Evolutionary conservation across 768 basidiomycete species (phyloP).

Genomic region (Hericium alpestre): DNA sequence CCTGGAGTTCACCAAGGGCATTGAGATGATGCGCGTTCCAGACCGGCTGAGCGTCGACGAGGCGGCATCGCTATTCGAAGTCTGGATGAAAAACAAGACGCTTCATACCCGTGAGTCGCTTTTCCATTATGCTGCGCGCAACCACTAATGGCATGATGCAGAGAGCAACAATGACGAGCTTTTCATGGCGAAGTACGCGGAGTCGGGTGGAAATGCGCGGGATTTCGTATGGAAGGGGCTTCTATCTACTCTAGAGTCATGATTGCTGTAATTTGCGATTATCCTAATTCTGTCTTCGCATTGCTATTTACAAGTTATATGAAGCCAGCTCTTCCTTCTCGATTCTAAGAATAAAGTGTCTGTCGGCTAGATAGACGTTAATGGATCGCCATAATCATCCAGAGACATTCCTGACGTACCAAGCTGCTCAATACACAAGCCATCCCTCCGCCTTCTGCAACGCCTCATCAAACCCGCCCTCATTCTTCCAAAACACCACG

Average conservation of each 20-base stretch:
- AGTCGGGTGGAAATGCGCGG: constrained; percentile 68
- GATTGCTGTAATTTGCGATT: background rate
- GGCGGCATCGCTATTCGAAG: constrained; percentile 63
- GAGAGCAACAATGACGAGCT: constrained; percentile 44
- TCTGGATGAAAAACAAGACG: constrained; percentile 59
- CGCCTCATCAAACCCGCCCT: background rate
- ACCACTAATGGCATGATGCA: no score
- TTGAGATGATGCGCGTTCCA: constrained; percentile 42
- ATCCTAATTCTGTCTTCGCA: no score
- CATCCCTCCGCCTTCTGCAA: background rate
- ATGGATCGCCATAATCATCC: no score
- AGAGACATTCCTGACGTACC: background rate
- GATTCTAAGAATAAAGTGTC: no score
- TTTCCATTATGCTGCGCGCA: background rate
- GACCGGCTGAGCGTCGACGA: constrained; percentile 52
- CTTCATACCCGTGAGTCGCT: constrained; percentile 37
- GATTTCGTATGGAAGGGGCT: constrained; percentile 49
- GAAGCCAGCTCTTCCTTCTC: no score
- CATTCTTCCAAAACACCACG: background rate
- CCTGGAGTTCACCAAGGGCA: constrained; percentile 42
- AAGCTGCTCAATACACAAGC: background rate
- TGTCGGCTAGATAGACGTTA: no score
- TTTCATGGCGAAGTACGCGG: constrained; percentile 71
- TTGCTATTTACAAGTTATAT: no score
- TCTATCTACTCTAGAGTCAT: constrained; percentile 16